These are phyloP conservation scores for Candida patagonica DNA, from an alignment of 805 yeast species.

Conservation along the genomic window DNA sequence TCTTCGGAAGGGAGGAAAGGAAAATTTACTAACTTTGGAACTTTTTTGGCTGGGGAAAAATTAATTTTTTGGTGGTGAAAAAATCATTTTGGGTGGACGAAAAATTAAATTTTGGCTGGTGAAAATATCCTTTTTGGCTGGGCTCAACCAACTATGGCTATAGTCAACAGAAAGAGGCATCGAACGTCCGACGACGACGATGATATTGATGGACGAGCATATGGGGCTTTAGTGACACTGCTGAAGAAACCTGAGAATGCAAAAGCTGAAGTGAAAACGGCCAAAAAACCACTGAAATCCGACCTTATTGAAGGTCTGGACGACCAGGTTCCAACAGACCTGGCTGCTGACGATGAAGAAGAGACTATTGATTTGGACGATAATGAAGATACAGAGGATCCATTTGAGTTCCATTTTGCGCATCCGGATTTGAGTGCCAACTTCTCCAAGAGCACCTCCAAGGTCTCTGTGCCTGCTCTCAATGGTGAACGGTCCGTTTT, in stretches of 20 bases:
- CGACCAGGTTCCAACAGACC: slow-evolving; percentile 17
- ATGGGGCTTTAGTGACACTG: slow-evolving; percentile 58
- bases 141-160: slow-evolving; percentile 14
- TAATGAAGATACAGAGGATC: slow-evolving; percentile 43
- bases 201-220: slow-evolving; percentile 31
- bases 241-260: slow-evolving; percentile 28
- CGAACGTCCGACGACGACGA: slow-evolving; percentile 13
- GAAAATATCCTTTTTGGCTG: neutral
- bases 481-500: slow-evolving; percentile 2
- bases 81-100: too few relatives aligned
- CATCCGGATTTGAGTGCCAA: slow-evolving; percentile 13
- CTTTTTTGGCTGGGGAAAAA: too few relatives aligned
- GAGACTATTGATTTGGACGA: slow-evolving; percentile 33
- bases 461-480: slow-evolving; percentile 16
- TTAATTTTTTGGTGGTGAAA: too few relatives aligned
- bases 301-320: slow-evolving; percentile 19
- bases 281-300: neutral
- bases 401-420: slow-evolving; percentile 71
- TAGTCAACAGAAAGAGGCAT: neutral
- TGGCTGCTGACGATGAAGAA: slow-evolving; percentile 24
- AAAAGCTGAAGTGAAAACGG: neutral
- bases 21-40: too few relatives aligned
- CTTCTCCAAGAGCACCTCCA: slow-evolving; percentile 5
- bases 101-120: too few relatives aligned
- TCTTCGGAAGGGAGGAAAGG: too few relatives aligned